Base-by-base conservation (phyloP, 202 grass and related monocot genomes). In the Digitaria exilis region DNA sequence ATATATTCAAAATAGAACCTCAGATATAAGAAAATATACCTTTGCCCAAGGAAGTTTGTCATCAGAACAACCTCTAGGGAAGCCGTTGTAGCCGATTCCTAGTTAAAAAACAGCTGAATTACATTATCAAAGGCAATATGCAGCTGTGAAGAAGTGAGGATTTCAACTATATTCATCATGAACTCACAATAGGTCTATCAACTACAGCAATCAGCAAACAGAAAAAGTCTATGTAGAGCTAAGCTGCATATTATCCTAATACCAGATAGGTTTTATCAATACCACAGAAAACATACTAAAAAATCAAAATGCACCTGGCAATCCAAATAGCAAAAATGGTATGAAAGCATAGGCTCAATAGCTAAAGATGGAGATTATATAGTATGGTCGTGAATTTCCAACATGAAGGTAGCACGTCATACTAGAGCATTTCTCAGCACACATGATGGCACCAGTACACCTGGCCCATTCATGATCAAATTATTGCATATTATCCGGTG, bases 51-150 rank as follows among this genome's bases (percentile, higher is more conserved):
- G 96, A 92, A 98, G 93, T 66, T 95, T 90, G 78, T 95, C 78
- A 22, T 95, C 96, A n/a, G 92, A 93, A 92, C 96, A 98, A 87
- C 96, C 93, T 92, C 93, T 95, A 84, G 92, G 96, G 74, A 98
- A 98, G 85, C 96, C 96, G 67, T 95, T 98, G 63, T 98, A 98
- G 55, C 92, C 96, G 56, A 98, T 98, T 74, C 96, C 96, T 98
- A 66, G 81, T 76, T 85, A 74, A 9, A 39, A 7, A 80, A 91
- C 19, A 49, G 22, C 3, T 73, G 9, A 79, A 32, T 83, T 78
- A 42, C 25, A 77, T n/a, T 81, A 64, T 24, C 43, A 16, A 29
- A 55, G 0, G 48, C 13, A 30, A 28, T 32, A 28, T 56, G 31
- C 14, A 6, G 4, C 30, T 66, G 18, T 35, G 12, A 54, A 60